Evolutionary conservation across 1,139 yeast species (phyloP), one percentile per base, ranked within the genome.

Genomic region (Kazachstania sp.): DNA sequence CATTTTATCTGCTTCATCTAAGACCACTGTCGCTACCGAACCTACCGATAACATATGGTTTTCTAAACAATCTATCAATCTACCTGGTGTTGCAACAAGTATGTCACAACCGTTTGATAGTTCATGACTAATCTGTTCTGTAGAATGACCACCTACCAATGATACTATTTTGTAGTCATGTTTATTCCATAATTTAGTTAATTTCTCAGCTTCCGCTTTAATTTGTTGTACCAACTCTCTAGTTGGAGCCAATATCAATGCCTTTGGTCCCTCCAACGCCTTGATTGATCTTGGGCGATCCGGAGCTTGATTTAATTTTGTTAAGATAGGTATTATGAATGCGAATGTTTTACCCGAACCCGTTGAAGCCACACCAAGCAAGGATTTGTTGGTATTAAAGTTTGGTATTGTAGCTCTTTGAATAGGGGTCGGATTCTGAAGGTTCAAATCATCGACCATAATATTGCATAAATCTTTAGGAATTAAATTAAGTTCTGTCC

Each of bases 1-100:
- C 97, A 90, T 90, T 58, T 88, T 73, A 64, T 90, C 97, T 1
- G 96, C 96, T 66, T 90, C 97, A 68, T 90, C 97, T 72, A 88
- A 73, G 1, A 86, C 81, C 16, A 90, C 69, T 54, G 80, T 85
- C 52, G 75, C 74, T 54, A 95, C 79, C 52, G 78, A 79, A 42
- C 69, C 70, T 37, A 90, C 67, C 2, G 76, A 77, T 2, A 88
- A 55, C 15, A 84, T 70, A 28, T 79, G 78, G 47, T 86, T 71
- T 48, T 85, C 92, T 15, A 90, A 58, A 47, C 87, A 79, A 59
- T 92, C 98, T 13, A 87, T 73, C 45, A 92, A 69, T 52, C 97
- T 70, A 9, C 97, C 97, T 0, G 97, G 97, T 0, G 98, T 92
- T 0, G 96, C 97, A 39, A 92, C 87, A 8, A 90, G 75, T 1